Conservation (phyloP, 169 alveolate species). For the Miamiensis avidus region DNA sequence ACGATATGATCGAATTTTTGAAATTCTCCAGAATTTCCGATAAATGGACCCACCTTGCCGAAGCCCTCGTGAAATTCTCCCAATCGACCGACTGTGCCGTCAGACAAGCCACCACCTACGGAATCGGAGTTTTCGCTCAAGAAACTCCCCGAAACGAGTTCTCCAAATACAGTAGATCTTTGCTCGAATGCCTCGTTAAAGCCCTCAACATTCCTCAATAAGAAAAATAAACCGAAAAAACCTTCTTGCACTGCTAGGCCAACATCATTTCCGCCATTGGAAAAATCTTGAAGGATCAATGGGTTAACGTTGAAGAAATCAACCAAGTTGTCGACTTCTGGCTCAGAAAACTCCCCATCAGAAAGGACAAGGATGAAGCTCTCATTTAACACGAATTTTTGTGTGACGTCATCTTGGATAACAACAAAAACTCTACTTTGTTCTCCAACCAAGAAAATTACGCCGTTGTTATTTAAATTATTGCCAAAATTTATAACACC, state of each 20-base stretch:
- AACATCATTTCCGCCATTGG: constrained; percentile 86
- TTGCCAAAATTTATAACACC: background rate
- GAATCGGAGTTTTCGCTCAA: constrained; percentile 77
- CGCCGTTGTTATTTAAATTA: background rate
- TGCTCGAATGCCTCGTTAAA: constrained; percentile 50
- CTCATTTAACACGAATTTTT: constrained; percentile 58
- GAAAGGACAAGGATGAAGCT: constrained; percentile 70
- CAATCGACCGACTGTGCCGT: constrained; percentile 57
- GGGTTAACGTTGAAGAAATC: constrained; percentile 29
- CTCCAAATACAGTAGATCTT: constrained; percentile 41
- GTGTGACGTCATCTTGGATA: constrained; percentile 35
- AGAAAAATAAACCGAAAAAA: constrained; percentile 65
- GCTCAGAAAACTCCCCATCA: constrained; percentile 65
- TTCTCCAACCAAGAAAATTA: background rate
- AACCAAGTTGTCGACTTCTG: constrained; percentile 49
- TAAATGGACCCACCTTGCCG: constrained; percentile 63
- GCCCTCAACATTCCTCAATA: constrained; percentile 50
- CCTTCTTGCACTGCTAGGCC: constrained; percentile 80
- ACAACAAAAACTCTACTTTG: background rate
- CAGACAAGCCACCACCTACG: constrained; percentile 87
- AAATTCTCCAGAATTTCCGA: constrained; percentile 62
- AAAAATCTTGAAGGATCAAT: constrained; percentile 67
- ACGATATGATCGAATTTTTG: constrained; percentile 85
- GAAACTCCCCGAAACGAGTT: constrained; percentile 49
- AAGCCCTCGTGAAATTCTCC: constrained; percentile 63